Evolutionary conservation across 2,329 filamentous ascomycete genomes (phyloP).

Genomic region (Endocalyx cinctus): DNA sequence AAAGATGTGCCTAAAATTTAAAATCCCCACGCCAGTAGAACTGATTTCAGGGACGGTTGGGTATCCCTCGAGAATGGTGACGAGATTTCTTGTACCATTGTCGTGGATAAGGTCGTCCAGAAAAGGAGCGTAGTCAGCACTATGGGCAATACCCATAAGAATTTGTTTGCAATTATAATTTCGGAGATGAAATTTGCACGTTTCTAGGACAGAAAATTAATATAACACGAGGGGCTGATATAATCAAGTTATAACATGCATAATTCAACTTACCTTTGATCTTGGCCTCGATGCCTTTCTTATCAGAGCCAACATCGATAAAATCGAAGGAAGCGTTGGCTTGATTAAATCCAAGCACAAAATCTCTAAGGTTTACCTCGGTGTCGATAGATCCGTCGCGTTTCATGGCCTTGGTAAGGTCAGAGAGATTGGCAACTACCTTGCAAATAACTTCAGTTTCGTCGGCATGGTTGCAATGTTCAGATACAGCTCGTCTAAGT

Average conservation of each 20-base stretch:
- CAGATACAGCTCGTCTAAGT: slow-evolving; percentile 43
- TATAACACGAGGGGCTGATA: no score
- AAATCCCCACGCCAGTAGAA: slow-evolving; percentile 40
- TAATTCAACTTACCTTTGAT: slow-evolving; percentile 50
- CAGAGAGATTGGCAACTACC: slow-evolving; percentile 50
- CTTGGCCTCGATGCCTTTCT: slow-evolving; percentile 56
- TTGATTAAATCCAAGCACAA: slow-evolving; percentile 57
- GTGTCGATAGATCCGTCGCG: slow-evolving; percentile 42
- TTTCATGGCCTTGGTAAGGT: slow-evolving; percentile 45
- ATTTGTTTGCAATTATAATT: slow-evolving; percentile 60
- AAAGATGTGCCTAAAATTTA: slow-evolving; percentile 48
- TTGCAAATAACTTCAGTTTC: slow-evolving; percentile 53
- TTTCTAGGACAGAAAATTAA: no score
- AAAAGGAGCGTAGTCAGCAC: slow-evolving; percentile 56
- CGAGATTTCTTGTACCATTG: slow-evolving; percentile 34
- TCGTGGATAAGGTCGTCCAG: slow-evolving; percentile 50
- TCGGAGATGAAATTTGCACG: slow-evolving; percentile 51
- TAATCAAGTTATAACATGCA: no score
- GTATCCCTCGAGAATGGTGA: slow-evolving; percentile 51
- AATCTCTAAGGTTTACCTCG: slow-evolving; percentile 47
- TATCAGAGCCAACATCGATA: slow-evolving; percentile 56
- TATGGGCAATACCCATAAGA: slow-evolving; percentile 57
- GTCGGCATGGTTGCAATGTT: slow-evolving; percentile 39
- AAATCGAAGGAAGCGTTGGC: slow-evolving; percentile 58
- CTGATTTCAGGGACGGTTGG: slow-evolving; percentile 47